Evolutionary conservation across 805 yeast genomes (phyloP).

Genomic region (Starmerella potacharoeniae): DNA sequence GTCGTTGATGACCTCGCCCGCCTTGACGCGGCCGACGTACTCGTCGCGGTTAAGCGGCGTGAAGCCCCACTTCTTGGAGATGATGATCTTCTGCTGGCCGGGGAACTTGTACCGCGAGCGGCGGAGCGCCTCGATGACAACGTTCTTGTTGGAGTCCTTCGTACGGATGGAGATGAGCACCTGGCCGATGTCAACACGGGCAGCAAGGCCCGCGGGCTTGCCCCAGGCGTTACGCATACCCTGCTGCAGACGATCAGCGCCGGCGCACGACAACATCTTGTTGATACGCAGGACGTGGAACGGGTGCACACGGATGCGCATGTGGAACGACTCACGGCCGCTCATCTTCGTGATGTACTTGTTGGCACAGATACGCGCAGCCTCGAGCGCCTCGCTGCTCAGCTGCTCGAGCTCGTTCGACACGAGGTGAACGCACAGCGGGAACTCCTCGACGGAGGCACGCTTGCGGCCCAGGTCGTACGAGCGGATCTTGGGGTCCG

Average conservation of each 20-base stretch:
- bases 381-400: slow-evolving; percentile 99
- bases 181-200: slow-evolving; percentile 98
- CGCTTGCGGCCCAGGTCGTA: slow-evolving; percentile 99
- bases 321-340: slow-evolving; percentile 99
- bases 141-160: slow-evolving; percentile 95
- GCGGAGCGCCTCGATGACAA: slow-evolving; percentile 97
- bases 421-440: slow-evolving; percentile 97
- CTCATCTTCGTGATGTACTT: slow-evolving; percentile 95
- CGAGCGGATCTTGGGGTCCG: slow-evolving; percentile 98
- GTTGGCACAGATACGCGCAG: slow-evolving; percentile 99
- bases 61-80: slow-evolving; percentile 99
- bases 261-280: slow-evolving; percentile 99
- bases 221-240: slow-evolving; percentile 99
- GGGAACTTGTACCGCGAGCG: slow-evolving; percentile 99
- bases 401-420: slow-evolving; percentile 99
- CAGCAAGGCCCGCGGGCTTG: slow-evolving; percentile 99
- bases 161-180: slow-evolving; percentile 96
- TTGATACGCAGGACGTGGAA: slow-evolving; percentile 99
- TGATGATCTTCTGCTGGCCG: slow-evolving; percentile 99
- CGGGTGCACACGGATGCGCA: slow-evolving; percentile 99
- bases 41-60: slow-evolving; percentile 97
- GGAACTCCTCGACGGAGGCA: slow-evolving; percentile 99
- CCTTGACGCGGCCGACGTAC: slow-evolving; percentile 84
- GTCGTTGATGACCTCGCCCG: slow-evolving; percentile 98
- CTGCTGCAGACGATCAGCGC: slow-evolving; percentile 99